These are phyloP conservation scores for Verticillium nonalfalfae DNA, from an alignment of 2,329 filamentous ascomycete genomes.

Conservation along the genomic window DNA sequence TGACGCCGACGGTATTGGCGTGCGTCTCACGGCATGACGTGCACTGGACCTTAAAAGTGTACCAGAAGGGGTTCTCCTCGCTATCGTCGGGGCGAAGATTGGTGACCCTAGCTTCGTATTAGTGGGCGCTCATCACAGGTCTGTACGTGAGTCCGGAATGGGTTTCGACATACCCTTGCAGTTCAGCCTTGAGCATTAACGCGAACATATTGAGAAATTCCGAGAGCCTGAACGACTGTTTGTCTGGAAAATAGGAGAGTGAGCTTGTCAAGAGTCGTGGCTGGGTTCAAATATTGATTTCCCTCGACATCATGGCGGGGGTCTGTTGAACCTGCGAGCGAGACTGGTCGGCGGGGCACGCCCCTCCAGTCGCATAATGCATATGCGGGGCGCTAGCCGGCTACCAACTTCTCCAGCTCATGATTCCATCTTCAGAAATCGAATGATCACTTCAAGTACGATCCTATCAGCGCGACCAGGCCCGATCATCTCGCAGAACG, in stretches of 20 bases:
- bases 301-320: not conserved
- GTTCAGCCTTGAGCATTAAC: constrained; percentile 60
- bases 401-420: not conserved
- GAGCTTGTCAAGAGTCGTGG: not conserved
- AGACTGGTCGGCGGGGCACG: not conserved
- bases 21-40: constrained; percentile 94
- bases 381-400: not conserved
- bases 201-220: constrained; percentile 50
- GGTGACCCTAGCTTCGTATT: constrained; percentile 60
- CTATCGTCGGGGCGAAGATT: constrained; percentile 82
- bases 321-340: not conserved
- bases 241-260: not conserved
- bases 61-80: constrained; percentile 80
- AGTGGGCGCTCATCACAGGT: not conserved
- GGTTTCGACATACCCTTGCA: constrained; percentile 53
- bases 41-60: constrained; percentile 97
- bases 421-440: constrained; percentile 3
- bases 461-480: not conserved
- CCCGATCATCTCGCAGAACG: not conserved
- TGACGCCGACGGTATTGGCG: constrained; percentile 79
- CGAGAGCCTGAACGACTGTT: not conserved
- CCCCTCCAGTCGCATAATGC: not conserved
- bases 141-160: not conserved
- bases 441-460: constrained; percentile 3
- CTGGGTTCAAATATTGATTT: not conserved